Base-by-base conservation (phyloP, 2,329 filamentous ascomycete species). In the Diatrype stigma region DNA sequence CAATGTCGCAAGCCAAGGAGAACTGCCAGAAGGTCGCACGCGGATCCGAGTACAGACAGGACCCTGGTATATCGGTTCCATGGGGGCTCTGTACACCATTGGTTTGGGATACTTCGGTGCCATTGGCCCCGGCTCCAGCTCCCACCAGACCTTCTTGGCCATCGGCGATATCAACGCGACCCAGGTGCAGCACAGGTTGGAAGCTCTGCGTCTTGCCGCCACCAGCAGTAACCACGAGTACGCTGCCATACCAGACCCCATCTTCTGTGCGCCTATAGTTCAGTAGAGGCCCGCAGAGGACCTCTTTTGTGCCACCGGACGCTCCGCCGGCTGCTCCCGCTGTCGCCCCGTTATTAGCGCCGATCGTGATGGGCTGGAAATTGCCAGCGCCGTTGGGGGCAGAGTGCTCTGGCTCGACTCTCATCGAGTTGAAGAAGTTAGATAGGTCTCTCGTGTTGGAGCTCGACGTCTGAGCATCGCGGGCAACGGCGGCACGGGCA, bases 11-110 rank as follows among this genome's bases (percentile, higher is more conserved):
- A 59, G 85, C 79, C 30, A 99, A 68, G 60, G 87, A 86, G 71
- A 97, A 99, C 51, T 86, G 81, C 94, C 94, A 99, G 69, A 99
- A 99, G 0, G 93, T 97, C 78, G 85, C 73, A 71, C 79, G 72
- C 45, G 72, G 68, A 62, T 86, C 78, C 66, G 86, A 80, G 84
- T 86, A 73, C 71, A 93, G 65, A 78, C 79, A 72, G 70, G 75
- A 60, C 76, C 76, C 66, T 68, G 72, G 63, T 74, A 90, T 52
- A 73, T 68, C 63, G 3, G 55, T 60, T 7, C 58, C 58, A 38
- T 68, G 64, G 45, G 67, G 59, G 47, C 60, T 66, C 45, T 38
- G 54, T 74, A 80, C 79, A 77, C 73, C 61, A 49, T 77, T 23
- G 6, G 21, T 23, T 3, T 28, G 21, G 11, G 21, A 23, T 5